phyloP scores from a whole-genome alignment of 139 green algal species.

The Haematococcus sp. region DNA sequence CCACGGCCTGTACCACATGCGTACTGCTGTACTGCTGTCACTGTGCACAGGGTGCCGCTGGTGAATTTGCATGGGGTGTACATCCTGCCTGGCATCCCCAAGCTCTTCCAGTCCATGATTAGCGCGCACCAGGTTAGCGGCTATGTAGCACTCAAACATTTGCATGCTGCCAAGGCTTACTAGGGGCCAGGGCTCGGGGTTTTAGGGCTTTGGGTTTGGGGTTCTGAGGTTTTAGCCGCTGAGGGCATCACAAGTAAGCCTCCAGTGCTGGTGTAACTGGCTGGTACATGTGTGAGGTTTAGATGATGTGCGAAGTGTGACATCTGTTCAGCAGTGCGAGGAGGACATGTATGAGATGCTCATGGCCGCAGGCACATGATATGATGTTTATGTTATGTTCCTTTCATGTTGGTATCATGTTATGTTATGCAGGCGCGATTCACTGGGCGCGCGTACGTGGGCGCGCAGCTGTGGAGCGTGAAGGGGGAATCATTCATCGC shows the following conservation, averaged over 20 bases:
- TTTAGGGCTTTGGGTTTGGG: not conserved
- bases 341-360: too few relatives aligned
- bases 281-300: conserved; percentile 1
- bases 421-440: conserved; percentile 43
- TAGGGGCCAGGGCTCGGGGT: not conserved
- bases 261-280: not conserved
- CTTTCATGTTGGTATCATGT: too few relatives aligned
- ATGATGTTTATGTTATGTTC: too few relatives aligned
- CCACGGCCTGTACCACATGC: too few relatives aligned
- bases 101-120: conserved; percentile 72
- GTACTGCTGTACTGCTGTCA: too few relatives aligned
- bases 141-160: not conserved
- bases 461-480: conserved; percentile 16
- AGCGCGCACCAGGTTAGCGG: conserved; percentile 39
- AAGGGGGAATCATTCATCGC: conserved; percentile 32
- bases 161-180: not conserved
- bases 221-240: not conserved
- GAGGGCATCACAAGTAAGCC: not conserved
- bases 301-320: too few relatives aligned
- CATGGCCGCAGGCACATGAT: too few relatives aligned
- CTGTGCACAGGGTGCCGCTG: conserved; percentile 57
- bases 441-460: conserved; percentile 14
- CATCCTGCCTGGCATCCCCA: conserved; percentile 73
- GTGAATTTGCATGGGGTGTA: conserved; percentile 58
- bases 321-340: too few relatives aligned